Evolutionary conservation across 345 rosid genomes (phyloP), one percentile per base, ranked within the genome.

Genomic region (Leavenworthia alabamica): DNA sequence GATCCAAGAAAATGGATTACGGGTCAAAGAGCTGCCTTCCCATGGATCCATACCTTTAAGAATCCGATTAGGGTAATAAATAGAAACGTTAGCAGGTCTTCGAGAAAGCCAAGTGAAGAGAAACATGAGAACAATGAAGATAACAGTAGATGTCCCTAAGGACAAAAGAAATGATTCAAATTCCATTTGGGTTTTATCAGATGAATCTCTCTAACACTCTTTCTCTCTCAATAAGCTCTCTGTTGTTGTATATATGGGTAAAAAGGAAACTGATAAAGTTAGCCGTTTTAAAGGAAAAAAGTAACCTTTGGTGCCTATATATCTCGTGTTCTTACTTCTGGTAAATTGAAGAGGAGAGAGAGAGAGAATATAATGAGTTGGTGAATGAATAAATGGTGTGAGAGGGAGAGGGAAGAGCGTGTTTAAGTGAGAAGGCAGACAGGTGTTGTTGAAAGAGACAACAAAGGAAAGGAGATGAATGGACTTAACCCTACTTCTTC

Each of bases 21-120:
- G 84, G 24, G 83, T 53, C 19, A 61, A 35, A 19, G 81, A 62
- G 35, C 81, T 77, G 3, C 88, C 89, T 8, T 88, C 96, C 74
- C 79, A 72, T 1, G 98, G 95, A 14, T 92, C 90, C 77, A 86
- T 5, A 0, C 82, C 93, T 67, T 75, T 85, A 70, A 92, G 69
- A 71, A 92, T 82, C 80, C 96, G 83, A 64, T 80, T 89, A 6
- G 98, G 96, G 39, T 80, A 89, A 59, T 92, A 92, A 17, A 92
- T 78, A 15, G 80, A 73, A 39, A 60, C 46, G 67, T 92, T 92
- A 2, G 93, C 93, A 0, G 82, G 78, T 68, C 26, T 79, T 8
- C 83, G 37, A 7, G 96, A 85, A 19, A 92, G 77, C 90, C 90
- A 86, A 0, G 83, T 15, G 78, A 92, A 92, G 4, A 92, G 58